Base-by-base conservation (phyloP, 2,329 filamentous ascomycete genomes). In the Sordariomycetes sp. region DNA sequence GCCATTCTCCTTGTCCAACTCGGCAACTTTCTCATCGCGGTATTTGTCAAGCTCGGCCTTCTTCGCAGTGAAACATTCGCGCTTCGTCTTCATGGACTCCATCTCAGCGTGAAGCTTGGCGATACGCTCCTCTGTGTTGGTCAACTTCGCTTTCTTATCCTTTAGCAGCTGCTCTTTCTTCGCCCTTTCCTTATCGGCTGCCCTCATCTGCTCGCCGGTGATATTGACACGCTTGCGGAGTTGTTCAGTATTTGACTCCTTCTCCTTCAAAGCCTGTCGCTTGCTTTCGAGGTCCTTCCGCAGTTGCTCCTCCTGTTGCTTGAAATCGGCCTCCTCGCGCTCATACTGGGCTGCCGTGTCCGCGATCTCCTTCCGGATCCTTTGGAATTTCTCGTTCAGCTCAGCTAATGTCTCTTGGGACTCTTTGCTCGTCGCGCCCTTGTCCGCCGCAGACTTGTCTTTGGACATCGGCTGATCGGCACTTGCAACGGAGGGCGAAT, bases 231-330 rank as follows among this genome's bases (percentile, higher is more conserved):
- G 87, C 61, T 87, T 87, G 66, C 88, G 90, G 58, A 97, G 73
- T 67, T 91, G 90, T 52, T 89, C 86, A 54, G 90, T 97, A 55
- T 86, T 88, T 66, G 95, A 90, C 63, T 97, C 93, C 70, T 95
- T 96, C 67, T 96, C 90, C 68, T 89, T 94, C 58, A 94, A 78
- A 22, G 86, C 80, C 61, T 87, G 86, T 65, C 82, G 86, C 69
- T 96, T 85, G 55, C 87, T 81, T 63, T 95, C 89, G 60, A 90
- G 87, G 65, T 96, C 90, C 60, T 85, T 85, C 58, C 86, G 83
- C 35, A 96, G 69, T 52, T 89, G 83, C 46, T 83, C 80, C 62
- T 89, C 74, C 57, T 82, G 73, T n/a, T 79, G 75, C 62, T 82
- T 82, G 60, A 83, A 84, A 57, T 93, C 89, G 43, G 83, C 82